Evolutionary conservation across 306 rosid species (phyloP).

Genomic region (Sphenostylis stenocarpa): DNA sequence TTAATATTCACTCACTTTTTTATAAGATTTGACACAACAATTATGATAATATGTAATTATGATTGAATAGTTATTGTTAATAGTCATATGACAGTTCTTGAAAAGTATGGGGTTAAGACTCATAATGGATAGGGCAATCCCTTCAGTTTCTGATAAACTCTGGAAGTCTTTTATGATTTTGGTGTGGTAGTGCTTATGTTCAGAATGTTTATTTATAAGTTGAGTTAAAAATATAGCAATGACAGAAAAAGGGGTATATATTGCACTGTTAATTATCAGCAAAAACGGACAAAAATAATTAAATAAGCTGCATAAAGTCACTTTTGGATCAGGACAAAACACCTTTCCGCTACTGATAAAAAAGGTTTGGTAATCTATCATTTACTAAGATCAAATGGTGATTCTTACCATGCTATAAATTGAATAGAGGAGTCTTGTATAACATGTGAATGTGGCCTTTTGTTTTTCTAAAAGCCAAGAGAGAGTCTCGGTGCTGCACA

Average conservation of each 20-base stretch:
- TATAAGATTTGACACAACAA: background rate
- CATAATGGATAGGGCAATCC: background rate
- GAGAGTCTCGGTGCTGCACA: background rate
- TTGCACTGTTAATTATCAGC: background rate
- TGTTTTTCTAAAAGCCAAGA: slow-evolving; percentile 14
- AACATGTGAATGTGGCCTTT: slow-evolving; percentile 28
- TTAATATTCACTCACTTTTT: background rate
- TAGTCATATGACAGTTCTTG: background rate
- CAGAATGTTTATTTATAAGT: background rate
- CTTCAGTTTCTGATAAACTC: background rate
- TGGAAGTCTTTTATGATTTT: background rate
- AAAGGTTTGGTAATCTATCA: background rate
- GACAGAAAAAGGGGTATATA: background rate
- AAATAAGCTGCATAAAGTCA: slow-evolving; percentile 10
- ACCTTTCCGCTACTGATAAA: background rate
- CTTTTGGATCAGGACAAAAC: slow-evolving; percentile 31
- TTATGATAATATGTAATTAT: background rate
- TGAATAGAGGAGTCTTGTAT: background rate
- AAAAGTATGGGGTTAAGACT: background rate
- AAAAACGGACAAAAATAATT: background rate
- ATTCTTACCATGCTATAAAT: slow-evolving; percentile 18
- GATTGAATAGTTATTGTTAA: background rate
- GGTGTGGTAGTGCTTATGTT: background rate
- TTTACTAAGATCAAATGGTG: slow-evolving; percentile 10
- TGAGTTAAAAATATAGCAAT: background rate